Percentiles rank a stretch among this genome's conserved stretches.
phyloP scores from a whole-genome alignment of 495 filamentous ascomycete species.

The Hypoxylon lenormandii region DNA sequence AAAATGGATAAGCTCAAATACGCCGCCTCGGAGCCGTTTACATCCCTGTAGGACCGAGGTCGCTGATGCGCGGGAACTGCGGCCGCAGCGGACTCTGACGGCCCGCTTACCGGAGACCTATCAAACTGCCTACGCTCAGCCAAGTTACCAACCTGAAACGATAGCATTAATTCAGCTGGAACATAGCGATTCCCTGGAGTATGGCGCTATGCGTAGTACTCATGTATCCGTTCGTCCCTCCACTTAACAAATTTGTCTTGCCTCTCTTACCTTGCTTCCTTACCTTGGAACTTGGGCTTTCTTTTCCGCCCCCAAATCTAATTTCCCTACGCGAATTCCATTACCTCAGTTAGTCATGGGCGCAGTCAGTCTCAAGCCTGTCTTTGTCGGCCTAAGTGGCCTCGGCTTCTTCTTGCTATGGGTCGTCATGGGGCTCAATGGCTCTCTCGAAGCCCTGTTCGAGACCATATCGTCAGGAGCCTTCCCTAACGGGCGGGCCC shows the following conservation, averaged over 20 bases:
- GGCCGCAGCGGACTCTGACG: conserved; percentile 5
- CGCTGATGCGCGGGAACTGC: background rate
- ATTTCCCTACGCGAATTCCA: background rate
- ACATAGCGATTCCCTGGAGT: background rate
- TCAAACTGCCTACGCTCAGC: background rate
- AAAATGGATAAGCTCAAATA: background rate
- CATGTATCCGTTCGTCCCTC: background rate
- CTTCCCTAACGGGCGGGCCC: conserved; percentile 1
- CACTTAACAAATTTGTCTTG: background rate
- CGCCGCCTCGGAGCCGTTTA: background rate
- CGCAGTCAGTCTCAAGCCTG: background rate
- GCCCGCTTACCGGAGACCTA: background rate
- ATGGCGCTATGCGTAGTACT: background rate
- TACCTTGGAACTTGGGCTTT: background rate
- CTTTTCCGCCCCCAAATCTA: background rate
- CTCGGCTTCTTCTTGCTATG: conserved; percentile 16
- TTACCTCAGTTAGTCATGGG: background rate
- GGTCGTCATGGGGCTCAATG: conserved; percentile 12
- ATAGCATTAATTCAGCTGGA: background rate
- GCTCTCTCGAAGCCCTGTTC: conserved; percentile 3
- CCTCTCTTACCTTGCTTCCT: background rate
- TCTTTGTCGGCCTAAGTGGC: conserved; percentile 1
- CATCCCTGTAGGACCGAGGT: background rate
- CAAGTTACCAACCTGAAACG: background rate
- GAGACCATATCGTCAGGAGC: background rate